These are phyloP conservation scores for Corylus heterophylla DNA, from an alignment of 306 rosid species.

Conservation along the genomic window DNA sequence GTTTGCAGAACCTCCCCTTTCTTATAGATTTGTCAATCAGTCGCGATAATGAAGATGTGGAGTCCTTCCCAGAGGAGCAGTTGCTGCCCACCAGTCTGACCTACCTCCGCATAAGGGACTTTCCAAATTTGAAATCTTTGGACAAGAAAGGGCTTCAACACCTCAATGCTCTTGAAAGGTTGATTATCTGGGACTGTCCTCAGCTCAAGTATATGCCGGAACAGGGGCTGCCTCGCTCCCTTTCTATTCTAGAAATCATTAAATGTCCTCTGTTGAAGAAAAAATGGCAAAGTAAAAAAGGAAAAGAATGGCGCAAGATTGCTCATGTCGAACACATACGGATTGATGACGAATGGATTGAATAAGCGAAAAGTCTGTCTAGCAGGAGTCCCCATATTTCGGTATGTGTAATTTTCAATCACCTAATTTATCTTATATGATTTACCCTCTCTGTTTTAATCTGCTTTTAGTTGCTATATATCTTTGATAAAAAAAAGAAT, in stretches of 20 bases:
- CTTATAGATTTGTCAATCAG: accelerated
- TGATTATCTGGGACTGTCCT: accelerated
- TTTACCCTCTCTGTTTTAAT: too few relatives aligned
- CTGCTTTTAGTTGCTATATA: too few relatives aligned
- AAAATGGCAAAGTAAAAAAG: background rate
- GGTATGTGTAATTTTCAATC: too few relatives aligned
- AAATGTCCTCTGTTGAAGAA: background rate
- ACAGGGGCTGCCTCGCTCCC: background rate
- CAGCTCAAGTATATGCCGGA: conserved; percentile 21
- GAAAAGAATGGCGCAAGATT: background rate
- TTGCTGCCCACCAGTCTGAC: conserved; percentile 3
- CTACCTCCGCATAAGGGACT: accelerated
- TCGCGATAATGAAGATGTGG: background rate
- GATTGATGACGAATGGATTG: too few relatives aligned
- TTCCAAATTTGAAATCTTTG: background rate
- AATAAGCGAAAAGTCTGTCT: too few relatives aligned
- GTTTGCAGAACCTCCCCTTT: too few relatives aligned
- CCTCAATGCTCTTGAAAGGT: conserved; percentile 15
- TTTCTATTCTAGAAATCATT: accelerated
- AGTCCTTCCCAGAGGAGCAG: background rate
- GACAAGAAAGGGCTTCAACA: conserved; percentile 27
- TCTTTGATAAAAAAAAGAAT: too few relatives aligned
- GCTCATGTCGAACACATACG: background rate
- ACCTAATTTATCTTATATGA: too few relatives aligned
- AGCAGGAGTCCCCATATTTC: too few relatives aligned